These are phyloP conservation scores for Urochloa ruziziensis DNA, from an alignment of 176 grass and related monocot species.

Conservation along the genomic window DNA sequence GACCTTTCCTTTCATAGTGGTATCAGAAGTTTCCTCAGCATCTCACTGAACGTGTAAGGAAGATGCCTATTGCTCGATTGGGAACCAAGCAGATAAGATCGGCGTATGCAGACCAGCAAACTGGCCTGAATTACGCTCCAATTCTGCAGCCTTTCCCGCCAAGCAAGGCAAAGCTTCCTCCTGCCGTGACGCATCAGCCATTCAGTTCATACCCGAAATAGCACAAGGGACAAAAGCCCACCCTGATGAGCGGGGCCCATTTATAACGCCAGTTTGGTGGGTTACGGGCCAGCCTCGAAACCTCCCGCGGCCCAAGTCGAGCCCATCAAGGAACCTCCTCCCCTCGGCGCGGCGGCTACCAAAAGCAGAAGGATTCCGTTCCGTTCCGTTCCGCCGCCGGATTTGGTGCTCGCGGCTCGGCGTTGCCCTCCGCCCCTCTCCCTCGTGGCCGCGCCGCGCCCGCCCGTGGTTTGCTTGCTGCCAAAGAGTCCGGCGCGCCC, in stretches of 20 bases:
- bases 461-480: not conserved
- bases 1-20: too few relatives aligned
- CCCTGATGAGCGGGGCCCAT: not conserved
- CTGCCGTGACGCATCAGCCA: not conserved
- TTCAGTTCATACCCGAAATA: not conserved
- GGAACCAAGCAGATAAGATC: not conserved
- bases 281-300: not conserved
- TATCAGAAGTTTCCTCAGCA: too few relatives aligned
- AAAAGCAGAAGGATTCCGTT: not conserved
- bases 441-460: not conserved
- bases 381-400: not conserved
- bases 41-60: too few relatives aligned
- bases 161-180: not conserved
- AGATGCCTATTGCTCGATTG: not conserved
- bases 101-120: not conserved
- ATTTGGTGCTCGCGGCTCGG: not conserved
- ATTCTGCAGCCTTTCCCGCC: not conserved
- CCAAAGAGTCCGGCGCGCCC: not conserved
- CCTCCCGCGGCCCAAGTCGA: not conserved
- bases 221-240: not conserved
- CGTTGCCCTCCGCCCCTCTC: too few relatives aligned
- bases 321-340: not conserved
- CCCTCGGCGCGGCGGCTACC: not conserved
- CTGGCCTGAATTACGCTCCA: not conserved
- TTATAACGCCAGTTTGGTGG: rapidly evolving